Evolutionary conservation across 257 asterid species (phyloP).

Genomic region (Buddleja alternifolia): DNA sequence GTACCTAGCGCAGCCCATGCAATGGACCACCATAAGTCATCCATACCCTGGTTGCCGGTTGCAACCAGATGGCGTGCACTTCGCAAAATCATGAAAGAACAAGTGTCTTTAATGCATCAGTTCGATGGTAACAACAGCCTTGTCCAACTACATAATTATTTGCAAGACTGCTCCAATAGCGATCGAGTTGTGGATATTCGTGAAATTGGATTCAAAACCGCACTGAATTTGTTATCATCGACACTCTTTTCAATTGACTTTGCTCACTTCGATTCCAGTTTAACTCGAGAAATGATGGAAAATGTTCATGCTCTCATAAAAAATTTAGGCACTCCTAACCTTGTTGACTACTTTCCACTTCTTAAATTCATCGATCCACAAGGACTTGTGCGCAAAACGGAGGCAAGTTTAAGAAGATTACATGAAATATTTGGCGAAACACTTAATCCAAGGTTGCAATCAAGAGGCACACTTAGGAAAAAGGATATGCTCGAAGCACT

Average conservation of each 20-base stretch:
- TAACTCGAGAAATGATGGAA: constrained; percentile 32
- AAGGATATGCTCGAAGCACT: constrained; percentile 32
- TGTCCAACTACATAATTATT: constrained; percentile 17
- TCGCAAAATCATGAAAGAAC: too few species aligned
- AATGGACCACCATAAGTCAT: constrained; percentile 14
- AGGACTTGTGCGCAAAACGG: constrained; percentile 14
- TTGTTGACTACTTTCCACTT: constrained; percentile 20
- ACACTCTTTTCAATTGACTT: constrained; percentile 33
- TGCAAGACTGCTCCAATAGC: constrained; percentile 10
- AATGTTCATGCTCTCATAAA: neutral
- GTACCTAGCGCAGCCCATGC: neutral
- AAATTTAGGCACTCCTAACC: neutral
- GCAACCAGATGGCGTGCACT: constrained; percentile 2
- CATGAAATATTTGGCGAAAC: constrained; percentile 18
- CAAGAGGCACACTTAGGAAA: constrained; percentile 7
- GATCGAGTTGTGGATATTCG: constrained; percentile 19
- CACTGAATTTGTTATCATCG: too few species aligned
- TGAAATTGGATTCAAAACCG: constrained; percentile 18
- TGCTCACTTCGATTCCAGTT: constrained; percentile 10
- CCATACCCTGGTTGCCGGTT: constrained; percentile 25
- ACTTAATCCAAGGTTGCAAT: constrained; percentile 21
- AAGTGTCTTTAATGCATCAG: constrained; percentile 3
- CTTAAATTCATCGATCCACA: constrained; percentile 28
- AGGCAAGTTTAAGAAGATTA: neutral
- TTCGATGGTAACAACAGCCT: constrained; percentile 33